Base-by-base conservation (phyloP, 805 yeast genomes). In the Sugiyamaella qingdaonensis region DNA sequence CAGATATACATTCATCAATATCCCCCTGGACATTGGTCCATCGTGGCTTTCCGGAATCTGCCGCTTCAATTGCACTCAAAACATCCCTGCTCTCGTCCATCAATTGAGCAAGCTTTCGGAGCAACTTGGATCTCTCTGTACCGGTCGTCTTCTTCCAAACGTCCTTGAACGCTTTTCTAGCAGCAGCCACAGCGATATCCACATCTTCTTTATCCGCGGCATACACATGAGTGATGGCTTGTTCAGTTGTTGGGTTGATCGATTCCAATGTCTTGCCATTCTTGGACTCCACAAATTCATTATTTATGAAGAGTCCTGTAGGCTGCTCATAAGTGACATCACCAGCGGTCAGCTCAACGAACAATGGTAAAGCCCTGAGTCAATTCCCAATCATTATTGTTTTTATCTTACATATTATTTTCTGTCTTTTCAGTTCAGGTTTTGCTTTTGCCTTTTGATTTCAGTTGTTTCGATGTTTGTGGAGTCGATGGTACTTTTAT, bases 21-120 rank as follows among this genome's bases (percentile, higher is more conserved):
- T 90, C 97, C 56, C 88, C 89, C 60, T 79, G 73, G 24, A 95
- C 81, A 67, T 83, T 79, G 46, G 71, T 65, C 43, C 50, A 54
- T 48, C 72, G 70, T 37, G 95, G 84, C 74, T 90, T 91, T 71
- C 97, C 97, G 66, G 89, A 88, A 70, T 91, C 96, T 66, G 85
- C 74, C 19, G 96, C 77, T 73, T 91, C 97, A 64, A 91, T 85
- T 43, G 81, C 74, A 29, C 96, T 90, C 54, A 91, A 72, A 34
- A 80, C 72, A 54, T 87, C 94, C 44, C 81, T 75, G 65, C 90
- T 74, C 61, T 79, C 74, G 65, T 89, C 96, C 54, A 90, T 70
- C 63, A 85, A 74, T 56, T 86, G 89, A 32, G 96, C 95, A 53
- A 91, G 78, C 71, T 81, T 86, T 73, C 72, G 68, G 59, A 91